These are phyloP conservation scores for Kwoniella shandongensis DNA, from an alignment of 768 basidiomycete genomes.

Conservation along the genomic window DNA sequence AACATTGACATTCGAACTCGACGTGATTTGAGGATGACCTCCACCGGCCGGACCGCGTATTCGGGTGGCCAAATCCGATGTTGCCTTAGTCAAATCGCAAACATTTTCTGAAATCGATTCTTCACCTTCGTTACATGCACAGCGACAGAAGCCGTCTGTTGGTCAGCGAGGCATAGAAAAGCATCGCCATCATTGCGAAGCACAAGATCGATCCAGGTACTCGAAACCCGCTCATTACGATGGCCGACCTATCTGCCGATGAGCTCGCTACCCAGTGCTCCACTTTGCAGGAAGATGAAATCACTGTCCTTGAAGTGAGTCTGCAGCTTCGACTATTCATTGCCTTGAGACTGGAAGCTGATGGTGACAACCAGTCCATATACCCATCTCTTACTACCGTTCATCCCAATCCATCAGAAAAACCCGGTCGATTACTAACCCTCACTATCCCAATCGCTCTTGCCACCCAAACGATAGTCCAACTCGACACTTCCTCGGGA, in stretches of 20 bases:
- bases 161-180: too few relatives aligned
- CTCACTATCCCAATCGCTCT: conserved; percentile 31
- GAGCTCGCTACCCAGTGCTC: conserved; percentile 21
- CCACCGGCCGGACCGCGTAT: conserved; percentile 8
- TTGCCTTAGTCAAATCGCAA: too few relatives aligned
- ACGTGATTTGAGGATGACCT: conserved; percentile 9
- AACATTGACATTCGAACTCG: neutral
- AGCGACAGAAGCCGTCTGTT: too few relatives aligned
- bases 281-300: conserved; percentile 41
- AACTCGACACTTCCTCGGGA: conserved; percentile 14
- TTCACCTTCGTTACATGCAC: too few relatives aligned
- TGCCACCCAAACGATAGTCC: conserved; percentile 4
- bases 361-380: conserved; percentile 26
- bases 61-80: too few relatives aligned
- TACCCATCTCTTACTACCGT: conserved; percentile 23
- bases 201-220: neutral
- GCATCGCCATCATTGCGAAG: too few relatives aligned
- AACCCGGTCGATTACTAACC: conserved; percentile 25
- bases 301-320: conserved; percentile 44
- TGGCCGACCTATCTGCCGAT: conserved; percentile 6
- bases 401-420: conserved; percentile 20
- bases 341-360: neutral
- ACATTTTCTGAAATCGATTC: too few relatives aligned
- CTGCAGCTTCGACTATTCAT: neutral
- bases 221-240: neutral